phyloP scores from a whole-genome alignment of 1,139 yeast genomes.

The Yamadazyma dushanensis region DNA sequence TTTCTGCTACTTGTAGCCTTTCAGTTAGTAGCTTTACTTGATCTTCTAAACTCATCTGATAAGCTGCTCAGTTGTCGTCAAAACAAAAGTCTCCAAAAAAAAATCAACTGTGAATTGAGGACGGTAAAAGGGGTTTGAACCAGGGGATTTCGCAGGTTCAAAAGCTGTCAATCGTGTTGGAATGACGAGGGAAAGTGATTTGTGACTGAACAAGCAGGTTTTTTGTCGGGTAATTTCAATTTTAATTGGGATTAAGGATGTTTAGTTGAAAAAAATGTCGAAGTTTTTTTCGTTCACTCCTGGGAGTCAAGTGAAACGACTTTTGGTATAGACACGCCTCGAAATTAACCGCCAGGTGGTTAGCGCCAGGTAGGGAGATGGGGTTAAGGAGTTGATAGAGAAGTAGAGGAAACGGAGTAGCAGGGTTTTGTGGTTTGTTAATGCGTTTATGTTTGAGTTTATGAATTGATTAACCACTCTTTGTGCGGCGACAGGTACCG shows the following conservation, averaged over 20 bases:
- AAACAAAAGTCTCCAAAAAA: constrained; percentile 1
- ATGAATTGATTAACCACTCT: too few relatives aligned
- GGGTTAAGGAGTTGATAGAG: too few relatives aligned
- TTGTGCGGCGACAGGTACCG: too few relatives aligned
- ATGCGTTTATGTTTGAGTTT: too few relatives aligned
- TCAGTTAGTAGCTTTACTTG: constrained; percentile 5
- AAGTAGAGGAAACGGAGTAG: too few relatives aligned
- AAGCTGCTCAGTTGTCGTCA: constrained; percentile 3
- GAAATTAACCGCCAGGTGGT: constrained; percentile 4
- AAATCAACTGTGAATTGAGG: not conserved
- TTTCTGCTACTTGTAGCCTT: constrained; percentile 6
- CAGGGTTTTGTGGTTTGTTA: too few relatives aligned
- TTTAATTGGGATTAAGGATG: too few relatives aligned
- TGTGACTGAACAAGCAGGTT: too few relatives aligned
- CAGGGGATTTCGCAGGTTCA: not conserved
- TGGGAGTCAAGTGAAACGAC: constrained; percentile 4
- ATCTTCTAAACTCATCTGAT: constrained; percentile 5
- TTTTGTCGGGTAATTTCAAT: too few relatives aligned
- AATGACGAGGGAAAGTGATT: too few relatives aligned
- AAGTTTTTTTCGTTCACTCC: constrained; percentile 3
- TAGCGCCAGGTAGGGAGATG: too few relatives aligned
- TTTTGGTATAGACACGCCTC: constrained; percentile 4
- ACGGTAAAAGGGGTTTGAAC: not conserved
- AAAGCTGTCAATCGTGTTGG: too few relatives aligned
- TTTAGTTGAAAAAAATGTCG: constrained; percentile 3